Base-by-base conservation (phyloP, 2,329 filamentous ascomycete species). In the Chrysosporium queenslandicum region DNA sequence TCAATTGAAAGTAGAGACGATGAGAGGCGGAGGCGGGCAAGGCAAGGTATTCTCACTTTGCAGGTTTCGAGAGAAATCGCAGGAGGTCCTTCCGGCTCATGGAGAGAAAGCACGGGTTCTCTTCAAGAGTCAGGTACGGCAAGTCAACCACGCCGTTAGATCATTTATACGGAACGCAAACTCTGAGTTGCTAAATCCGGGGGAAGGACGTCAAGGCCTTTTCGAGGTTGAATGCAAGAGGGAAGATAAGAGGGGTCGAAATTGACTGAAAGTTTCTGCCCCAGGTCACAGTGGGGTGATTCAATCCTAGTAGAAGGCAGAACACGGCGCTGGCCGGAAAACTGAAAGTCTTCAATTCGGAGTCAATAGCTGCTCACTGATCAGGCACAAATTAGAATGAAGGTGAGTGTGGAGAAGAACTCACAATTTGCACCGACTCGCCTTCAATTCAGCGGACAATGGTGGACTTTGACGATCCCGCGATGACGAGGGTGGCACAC, bases 41-140 rank as follows among this genome's bases (percentile, higher is more conserved):
- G 8, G 30, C 3, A 30, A 30, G 16, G 8, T 21, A 4, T 46
- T 75, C 86, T 68, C 74, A 94, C 89, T 94, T 94, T 72, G 87
- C 87, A 68, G 88, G 88, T 78, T 92, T 92, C 69, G 87, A 94
- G 64, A 95, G 82, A 77, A 94, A 92, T 75, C 88, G 86, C 68
- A 94, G 81, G 67, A 94, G 82, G 74, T 94, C 87, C 75, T 84
- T 86, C 71, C 80, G 84, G 85, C 82, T 90, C 89, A 95, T 95
- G 83, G 82, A 87, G 81, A 72, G 74, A 64, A 59, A 55, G 50
- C 40, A 55, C 55, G 57, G 55, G 58, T 56, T 57, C 62, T 59
- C 59, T 61, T 62, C 60, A 58, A 30, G 55, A 54, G 53, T 42
- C 49, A 56, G 49, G 52, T 50, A 50, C 34, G 55, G 46, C 49